Conservation (phyloP, 1,284 basidiomycete genomes). For the Pseudozyma hubeiensis region DNA sequence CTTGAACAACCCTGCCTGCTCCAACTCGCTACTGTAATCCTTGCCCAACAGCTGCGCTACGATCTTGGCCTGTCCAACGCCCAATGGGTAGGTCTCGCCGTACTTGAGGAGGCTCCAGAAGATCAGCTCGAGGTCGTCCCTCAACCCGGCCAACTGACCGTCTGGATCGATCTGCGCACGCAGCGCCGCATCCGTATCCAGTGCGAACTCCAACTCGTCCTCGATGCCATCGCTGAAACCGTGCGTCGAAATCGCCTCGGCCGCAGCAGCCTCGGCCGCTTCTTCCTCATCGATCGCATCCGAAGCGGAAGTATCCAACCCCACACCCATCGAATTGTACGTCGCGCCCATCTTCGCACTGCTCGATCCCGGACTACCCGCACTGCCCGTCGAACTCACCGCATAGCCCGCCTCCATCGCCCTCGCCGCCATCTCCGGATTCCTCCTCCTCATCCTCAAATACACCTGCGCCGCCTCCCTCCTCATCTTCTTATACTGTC, state of each 20-base stretch:
- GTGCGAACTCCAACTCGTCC: conserved; percentile 42
- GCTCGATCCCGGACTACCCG: conserved; percentile 8
- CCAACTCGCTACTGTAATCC: conserved; percentile 40
- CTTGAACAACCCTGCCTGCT: conserved; percentile 41
- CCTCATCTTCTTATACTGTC: conserved; percentile 44
- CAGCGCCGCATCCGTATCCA: conserved; percentile 31
- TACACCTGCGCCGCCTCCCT: conserved; percentile 39
- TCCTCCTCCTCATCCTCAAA: conserved; percentile 15
- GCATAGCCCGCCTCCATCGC: conserved; percentile 25
- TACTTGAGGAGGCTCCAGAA: conserved; percentile 55
- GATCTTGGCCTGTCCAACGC: conserved; percentile 45
- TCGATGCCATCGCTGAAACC: conserved; percentile 31
- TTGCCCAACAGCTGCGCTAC: conserved; percentile 51
- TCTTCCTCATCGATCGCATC: conserved; percentile 35
- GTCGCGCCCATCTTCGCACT: conserved; percentile 17
- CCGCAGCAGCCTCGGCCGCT: conserved; percentile 8
- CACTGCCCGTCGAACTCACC: conserved; percentile 4
- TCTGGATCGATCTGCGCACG: conserved; percentile 45
- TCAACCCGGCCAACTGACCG: conserved; percentile 20
- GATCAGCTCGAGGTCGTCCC: conserved; percentile 48
- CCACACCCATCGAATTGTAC: conserved; percentile 30
- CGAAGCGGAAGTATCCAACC: conserved; percentile 24
- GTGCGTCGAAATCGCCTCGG: conserved; percentile 19
- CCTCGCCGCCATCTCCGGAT: conserved; percentile 25
- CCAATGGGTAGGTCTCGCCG: conserved; percentile 46